These are phyloP conservation scores for Ophiostoma populinum DNA, from an alignment of 2,329 filamentous ascomycete species.

Conservation along the genomic window DNA sequence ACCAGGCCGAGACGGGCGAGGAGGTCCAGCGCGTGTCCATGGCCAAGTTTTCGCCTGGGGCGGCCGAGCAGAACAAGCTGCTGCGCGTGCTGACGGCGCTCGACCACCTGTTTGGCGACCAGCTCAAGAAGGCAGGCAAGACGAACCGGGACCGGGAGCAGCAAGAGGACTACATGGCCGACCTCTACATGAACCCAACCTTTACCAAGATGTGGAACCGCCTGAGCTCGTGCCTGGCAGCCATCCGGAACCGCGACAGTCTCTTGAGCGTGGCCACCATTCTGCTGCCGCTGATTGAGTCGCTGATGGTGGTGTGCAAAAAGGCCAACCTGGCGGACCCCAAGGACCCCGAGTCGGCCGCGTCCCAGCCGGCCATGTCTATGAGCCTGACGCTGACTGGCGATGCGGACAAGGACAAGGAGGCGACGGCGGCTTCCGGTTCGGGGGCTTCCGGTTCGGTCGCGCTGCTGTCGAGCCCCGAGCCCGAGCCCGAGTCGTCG, in stretches of 20 bases:
- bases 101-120: conserved; percentile 86
- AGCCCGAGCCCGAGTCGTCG: conserved; percentile 36
- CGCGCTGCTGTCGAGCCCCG: conserved; percentile 54
- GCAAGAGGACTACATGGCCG: conserved; percentile 72
- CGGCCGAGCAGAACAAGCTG: conserved; percentile 92
- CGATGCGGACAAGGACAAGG: conserved; percentile 1
- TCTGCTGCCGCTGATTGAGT: conserved; percentile 82
- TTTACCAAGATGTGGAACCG: conserved; percentile 88
- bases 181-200: conserved; percentile 76
- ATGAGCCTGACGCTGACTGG: conserved; percentile 6
- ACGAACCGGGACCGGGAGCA: conserved; percentile 17
- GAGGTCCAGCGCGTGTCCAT: conserved; percentile 91
- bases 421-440: no score
- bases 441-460: no score
- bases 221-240: conserved; percentile 71
- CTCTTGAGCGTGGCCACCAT: conserved; percentile 97
- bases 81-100: conserved; percentile 82
- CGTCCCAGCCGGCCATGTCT: conserved; percentile 3
- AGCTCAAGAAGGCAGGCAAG: conserved; percentile 33
- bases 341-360: conserved; percentile 28
- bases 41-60: conserved; percentile 87
- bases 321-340: conserved; percentile 67
- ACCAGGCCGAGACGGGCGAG: conserved; percentile 71
- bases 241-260: conserved; percentile 80
- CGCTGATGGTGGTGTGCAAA: conserved; percentile 98